Base-by-base conservation (phyloP, 495 filamentous ascomycete genomes). In the Aspergillus carlsbadensis region DNA sequence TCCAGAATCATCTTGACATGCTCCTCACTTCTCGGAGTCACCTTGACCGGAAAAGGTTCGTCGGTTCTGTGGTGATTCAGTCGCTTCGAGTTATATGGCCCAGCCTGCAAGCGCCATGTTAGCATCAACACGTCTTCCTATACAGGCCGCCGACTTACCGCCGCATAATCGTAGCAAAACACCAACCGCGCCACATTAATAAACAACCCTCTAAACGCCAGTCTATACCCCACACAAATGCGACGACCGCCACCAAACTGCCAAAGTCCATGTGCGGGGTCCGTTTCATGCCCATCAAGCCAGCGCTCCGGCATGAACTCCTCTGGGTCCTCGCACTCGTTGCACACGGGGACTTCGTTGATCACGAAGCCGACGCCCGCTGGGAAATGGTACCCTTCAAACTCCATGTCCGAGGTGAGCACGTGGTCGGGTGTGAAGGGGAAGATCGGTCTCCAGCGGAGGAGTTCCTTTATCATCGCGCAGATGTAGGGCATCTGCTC, bases 351-450 rank as follows among this genome's bases (percentile, higher is more conserved):
- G 40, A 72, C 65, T 3, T 49, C 58, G 42, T 73, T 68, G 40
- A 72, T 58, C 59, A 78, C 56, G 66, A 77, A 57, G 53, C 59
- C 60, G 0, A 72, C 74, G 22, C 79, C 79, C 6, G 69, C 67
- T 2, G 78, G 76, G 54, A 84, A 78, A 14, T 54, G 48, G 50
- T 81, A 80, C 11, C 75, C 76, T 43, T 80, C 79, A 48, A 78
- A 82, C 42, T 81, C 75, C 59, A 82, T 65, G 45, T 82, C 76
- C 37, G 73, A 57, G 2, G 68, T 77, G 8, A 74, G 54, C n/a
- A 40, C 34, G 43, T 70, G 65, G 11, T 65, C 57, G 5, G 69
- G 67, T 1, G 66, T 61, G 34, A 68, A 62, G 6, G 62, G 65
- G 17, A 75, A 62, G 17, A 63, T 71, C 4, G 69, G 69, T 33